phyloP scores from a whole-genome alignment of 2,329 filamentous ascomycete species.

The Cytospora schulzeri region DNA sequence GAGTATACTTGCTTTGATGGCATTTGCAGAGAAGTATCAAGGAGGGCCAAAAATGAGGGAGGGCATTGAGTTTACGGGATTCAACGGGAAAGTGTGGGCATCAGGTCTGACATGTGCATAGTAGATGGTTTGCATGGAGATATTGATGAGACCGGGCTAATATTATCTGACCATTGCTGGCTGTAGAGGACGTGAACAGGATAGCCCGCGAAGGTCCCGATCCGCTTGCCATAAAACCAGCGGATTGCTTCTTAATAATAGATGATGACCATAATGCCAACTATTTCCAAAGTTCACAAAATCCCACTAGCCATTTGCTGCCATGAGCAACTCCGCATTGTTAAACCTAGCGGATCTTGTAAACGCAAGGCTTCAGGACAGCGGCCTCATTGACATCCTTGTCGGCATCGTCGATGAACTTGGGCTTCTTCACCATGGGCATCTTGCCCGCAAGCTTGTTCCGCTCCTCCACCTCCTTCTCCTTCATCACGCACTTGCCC shows the following conservation, averaged over 20 bases:
- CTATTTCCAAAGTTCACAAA: background rate
- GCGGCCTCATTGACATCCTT: constrained; percentile 64
- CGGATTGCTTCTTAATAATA: constrained; percentile 17
- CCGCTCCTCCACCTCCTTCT: constrained; percentile 61
- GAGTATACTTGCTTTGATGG: background rate
- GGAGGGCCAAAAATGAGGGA: constrained; percentile 16
- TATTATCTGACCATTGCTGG: constrained; percentile 2
- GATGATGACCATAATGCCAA: constrained; percentile 4
- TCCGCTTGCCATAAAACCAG: constrained; percentile 7
- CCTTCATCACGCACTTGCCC: constrained; percentile 71
- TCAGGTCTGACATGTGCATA: constrained; percentile 24
- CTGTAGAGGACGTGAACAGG: constrained; percentile 7
- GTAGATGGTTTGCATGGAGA: constrained; percentile 16
- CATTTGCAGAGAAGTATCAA: constrained; percentile 25
- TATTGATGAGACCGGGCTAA: constrained; percentile 6
- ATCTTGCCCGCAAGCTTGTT: constrained; percentile 23
- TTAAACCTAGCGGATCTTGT: constrained; percentile 73
- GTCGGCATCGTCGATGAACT: constrained; percentile 62
- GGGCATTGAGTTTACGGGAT: constrained; percentile 13
- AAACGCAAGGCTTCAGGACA: constrained; percentile 90
- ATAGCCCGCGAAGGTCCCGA: background rate
- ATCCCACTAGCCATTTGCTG: background rate
- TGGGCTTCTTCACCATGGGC: constrained; percentile 44
- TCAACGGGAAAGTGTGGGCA: background rate
- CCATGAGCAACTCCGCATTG: background rate